phyloP scores from a whole-genome alignment of 23 red algal species.

The Gracilaria vermiculophylla region DNA sequence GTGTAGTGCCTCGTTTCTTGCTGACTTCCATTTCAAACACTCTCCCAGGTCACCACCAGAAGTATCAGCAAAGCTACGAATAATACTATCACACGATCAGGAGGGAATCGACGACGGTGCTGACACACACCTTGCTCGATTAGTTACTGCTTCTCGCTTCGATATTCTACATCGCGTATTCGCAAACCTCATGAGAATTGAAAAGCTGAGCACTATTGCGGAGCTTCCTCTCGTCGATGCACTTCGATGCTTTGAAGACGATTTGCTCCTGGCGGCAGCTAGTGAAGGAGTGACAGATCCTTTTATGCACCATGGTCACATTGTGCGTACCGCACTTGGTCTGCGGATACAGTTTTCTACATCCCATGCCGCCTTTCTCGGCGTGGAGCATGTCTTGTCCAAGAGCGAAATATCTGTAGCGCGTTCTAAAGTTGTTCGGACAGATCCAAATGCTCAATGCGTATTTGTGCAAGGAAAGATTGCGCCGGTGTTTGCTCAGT shows the following conservation, averaged over 20 bases:
- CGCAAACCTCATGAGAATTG: slow-evolving; percentile 43
- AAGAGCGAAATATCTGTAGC: slow-evolving; percentile 40
- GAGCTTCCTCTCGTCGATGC: slow-evolving; percentile 42
- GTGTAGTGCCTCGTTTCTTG: slow-evolving; percentile 34
- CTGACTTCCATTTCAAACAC: slow-evolving; percentile 56
- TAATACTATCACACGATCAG: slow-evolving; percentile 11
- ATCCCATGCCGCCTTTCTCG: slow-evolving; percentile 29
- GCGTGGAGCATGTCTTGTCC: slow-evolving; percentile 26
- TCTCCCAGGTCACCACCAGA: background rate
- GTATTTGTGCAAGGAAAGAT: slow-evolving; percentile 23
- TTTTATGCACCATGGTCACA: slow-evolving; percentile 23
- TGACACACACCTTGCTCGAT: slow-evolving; percentile 15
- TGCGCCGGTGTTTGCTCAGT: slow-evolving; percentile 37
- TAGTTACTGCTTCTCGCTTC: slow-evolving; percentile 17
- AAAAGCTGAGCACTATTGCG: slow-evolving; percentile 25
- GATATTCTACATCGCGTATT: slow-evolving; percentile 46
- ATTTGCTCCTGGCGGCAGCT: slow-evolving; percentile 4
- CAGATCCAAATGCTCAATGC: background rate
- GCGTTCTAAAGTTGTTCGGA: background rate
- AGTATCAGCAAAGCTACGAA: slow-evolving; percentile 33
- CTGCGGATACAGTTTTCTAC: slow-evolving; percentile 43
- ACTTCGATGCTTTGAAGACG: slow-evolving; percentile 54
- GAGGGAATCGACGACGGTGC: slow-evolving; percentile 13
- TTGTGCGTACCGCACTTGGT: slow-evolving; percentile 39
- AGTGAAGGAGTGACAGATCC: background rate